phyloP scores from a whole-genome alignment of 345 rosid genomes.

The Salix dunnii region DNA sequence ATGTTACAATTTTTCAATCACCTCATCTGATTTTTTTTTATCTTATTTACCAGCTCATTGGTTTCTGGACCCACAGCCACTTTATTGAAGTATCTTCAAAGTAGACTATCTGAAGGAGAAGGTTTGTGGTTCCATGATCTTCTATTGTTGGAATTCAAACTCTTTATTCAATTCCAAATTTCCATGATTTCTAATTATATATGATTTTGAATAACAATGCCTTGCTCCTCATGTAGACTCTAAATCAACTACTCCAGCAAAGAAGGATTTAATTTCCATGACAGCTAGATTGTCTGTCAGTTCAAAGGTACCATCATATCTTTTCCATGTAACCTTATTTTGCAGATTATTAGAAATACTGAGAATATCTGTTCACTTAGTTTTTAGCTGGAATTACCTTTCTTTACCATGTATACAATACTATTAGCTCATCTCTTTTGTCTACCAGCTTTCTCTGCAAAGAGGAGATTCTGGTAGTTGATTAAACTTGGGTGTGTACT shows the following conservation, averaged over 20 bases:
- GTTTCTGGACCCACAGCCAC: constrained; percentile 89
- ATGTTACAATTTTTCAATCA: constrained; percentile 6
- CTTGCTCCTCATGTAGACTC: constrained; percentile 42
- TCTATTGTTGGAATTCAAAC: not conserved
- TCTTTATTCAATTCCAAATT: not conserved
- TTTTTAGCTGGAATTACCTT: not conserved
- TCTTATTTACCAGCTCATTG: constrained; percentile 52
- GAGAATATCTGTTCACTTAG: not conserved
- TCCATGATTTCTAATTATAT: not conserved
- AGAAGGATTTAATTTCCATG: constrained; percentile 61
- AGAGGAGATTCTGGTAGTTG: not conserved
- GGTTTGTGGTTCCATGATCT: constrained; percentile 37
- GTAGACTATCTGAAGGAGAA: constrained; percentile 73
- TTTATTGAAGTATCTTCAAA: constrained; percentile 72
- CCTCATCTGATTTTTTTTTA: constrained; percentile 12
- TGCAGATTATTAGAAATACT: not conserved
- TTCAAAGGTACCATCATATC: constrained; percentile 56
- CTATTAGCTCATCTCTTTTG: constrained; percentile 3
- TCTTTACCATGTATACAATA: not conserved
- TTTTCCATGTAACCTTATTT: not conserved
- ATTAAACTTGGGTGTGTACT: not conserved
- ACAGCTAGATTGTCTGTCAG: constrained; percentile 76
- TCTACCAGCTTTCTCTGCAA: not conserved
- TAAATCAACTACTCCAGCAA: constrained; percentile 50
- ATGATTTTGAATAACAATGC: not conserved